phyloP scores from a whole-genome alignment of 352 stramenopile genomes.

The Pythium brassicae region DNA sequence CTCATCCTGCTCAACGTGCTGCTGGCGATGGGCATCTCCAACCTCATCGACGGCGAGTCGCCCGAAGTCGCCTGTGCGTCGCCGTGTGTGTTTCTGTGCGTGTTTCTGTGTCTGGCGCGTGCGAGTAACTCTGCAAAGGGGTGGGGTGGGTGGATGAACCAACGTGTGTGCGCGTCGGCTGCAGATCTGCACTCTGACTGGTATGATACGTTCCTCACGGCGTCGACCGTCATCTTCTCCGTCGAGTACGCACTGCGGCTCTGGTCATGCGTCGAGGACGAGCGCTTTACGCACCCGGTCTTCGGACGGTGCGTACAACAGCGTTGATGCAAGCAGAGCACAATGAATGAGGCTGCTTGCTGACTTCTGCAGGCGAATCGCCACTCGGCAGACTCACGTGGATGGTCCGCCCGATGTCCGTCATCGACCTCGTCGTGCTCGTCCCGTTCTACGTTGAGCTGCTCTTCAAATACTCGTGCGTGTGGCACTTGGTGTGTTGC shows the following conservation, averaged over 20 bases:
- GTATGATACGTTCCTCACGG: conserved; percentile 77
- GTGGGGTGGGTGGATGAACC: neutral
- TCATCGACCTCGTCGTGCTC: conserved; percentile 75
- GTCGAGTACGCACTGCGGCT: conserved; percentile 69
- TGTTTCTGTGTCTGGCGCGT: no score
- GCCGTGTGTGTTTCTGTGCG: no score
- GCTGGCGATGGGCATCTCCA: conserved; percentile 65
- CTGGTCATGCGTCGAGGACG: conserved; percentile 82
- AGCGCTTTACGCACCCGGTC: conserved; percentile 47
- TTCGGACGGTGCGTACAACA: conserved; percentile 49
- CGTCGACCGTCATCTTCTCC: conserved; percentile 71
- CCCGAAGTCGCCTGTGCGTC: conserved; percentile 9
- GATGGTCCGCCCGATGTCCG: conserved; percentile 75
- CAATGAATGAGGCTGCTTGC: no score
- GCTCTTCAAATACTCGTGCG: conserved; percentile 55
- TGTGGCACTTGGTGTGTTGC: no score
- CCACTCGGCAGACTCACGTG: conserved; percentile 47
- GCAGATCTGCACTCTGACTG: conserved; percentile 41
- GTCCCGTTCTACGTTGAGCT: conserved; percentile 83
- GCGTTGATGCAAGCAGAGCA: no score
- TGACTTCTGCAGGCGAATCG: no score
- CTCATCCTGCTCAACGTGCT: conserved; percentile 79
- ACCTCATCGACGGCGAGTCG: conserved; percentile 15
- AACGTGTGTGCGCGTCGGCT: no score
- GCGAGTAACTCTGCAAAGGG: no score